These are phyloP conservation scores for Penicillium canescens DNA, from an alignment of 495 filamentous ascomycete genomes.

Conservation along the genomic window DNA sequence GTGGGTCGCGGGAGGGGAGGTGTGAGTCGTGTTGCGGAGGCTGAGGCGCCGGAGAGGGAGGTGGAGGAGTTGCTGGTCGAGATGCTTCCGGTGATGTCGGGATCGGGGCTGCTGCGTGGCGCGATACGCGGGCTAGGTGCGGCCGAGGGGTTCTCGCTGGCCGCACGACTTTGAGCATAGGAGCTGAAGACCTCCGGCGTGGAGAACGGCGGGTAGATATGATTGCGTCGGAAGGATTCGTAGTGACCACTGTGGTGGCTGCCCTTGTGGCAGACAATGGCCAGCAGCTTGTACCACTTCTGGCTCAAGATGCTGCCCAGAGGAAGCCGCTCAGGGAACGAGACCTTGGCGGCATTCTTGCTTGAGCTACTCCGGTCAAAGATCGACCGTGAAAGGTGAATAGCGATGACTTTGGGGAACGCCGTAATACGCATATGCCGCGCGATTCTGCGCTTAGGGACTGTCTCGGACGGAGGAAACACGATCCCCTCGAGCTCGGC, in stretches of 20 bases:
- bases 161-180: constrained; percentile 61
- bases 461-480: constrained; percentile 70
- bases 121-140: constrained; percentile 43
- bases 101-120: constrained; percentile 27
- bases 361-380: constrained; percentile 76
- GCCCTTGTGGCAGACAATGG: constrained; percentile 90
- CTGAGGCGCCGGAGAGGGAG: constrained; percentile 40
- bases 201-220: constrained; percentile 71
- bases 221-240: constrained; percentile 93
- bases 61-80: constrained; percentile 40
- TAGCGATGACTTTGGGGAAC: constrained; percentile 85
- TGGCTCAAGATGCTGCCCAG: constrained; percentile 78
- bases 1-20: constrained; percentile 38
- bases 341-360: constrained; percentile 92
- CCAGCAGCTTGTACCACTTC: constrained; percentile 80
- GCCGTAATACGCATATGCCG: constrained; percentile 80
- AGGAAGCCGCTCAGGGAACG: constrained; percentile 81
- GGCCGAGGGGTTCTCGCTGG: constrained; percentile 48
- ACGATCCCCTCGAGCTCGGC: constrained; percentile 65
- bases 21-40: constrained; percentile 25
- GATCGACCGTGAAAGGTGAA: constrained; percentile 92
- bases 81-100: constrained; percentile 26
- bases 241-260: constrained; percentile 97
- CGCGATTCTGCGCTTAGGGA: constrained; percentile 81
- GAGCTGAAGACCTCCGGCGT: constrained; percentile 76